Base-by-base conservation (phyloP, 805 yeast species). In the Metschnikowia amazonensis region DNA sequence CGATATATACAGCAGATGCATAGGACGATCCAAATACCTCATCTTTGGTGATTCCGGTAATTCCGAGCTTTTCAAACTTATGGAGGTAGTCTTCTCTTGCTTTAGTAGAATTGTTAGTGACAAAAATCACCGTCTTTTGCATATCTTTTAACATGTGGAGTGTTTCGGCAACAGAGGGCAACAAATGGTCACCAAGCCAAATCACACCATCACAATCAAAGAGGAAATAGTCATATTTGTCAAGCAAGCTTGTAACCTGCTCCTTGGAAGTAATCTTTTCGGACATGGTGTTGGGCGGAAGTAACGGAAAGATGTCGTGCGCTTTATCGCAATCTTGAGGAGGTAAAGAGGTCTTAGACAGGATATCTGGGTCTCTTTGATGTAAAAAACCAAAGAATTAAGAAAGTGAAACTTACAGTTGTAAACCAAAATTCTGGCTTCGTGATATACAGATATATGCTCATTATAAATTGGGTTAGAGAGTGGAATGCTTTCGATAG, bases 181-280 rank as follows among this genome's bases (percentile, higher is more conserved):
- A 73, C 20, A 88, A 66, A 53, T 82, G 86, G 50, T 79, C 81
- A 2, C 98, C 98, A 40, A 86, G 68, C 99, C 99, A 94, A 48
- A 94, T 72, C 4, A 94, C 99, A 27, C 99, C 99, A 62, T 94
- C 99, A 69, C 99, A 94, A 60, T 94, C 99, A 62, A 94, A 94
- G 54, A 94, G 70, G 58, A 90, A 92, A 48, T 87, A 89, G 60
- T 89, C 97, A 63, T 84, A 86, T 43, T 73, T 60, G 52, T 75
- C 77, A 8, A 94, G 66, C 38, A 94, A 67, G 6, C 67, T 59
- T 43, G 76, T 66, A 4, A 78, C 85, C 28, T 76, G 76, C 17
- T 69, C 70, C 45, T 68, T 71, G 17, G 67, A 58, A 14, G 67
- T 64, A 36, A 86, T 62, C 56, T 84, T 81, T 1, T 59, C 55